Conservation (phyloP, 2,329 filamentous ascomycete species). For the Sporothrix curviconia region DNA sequence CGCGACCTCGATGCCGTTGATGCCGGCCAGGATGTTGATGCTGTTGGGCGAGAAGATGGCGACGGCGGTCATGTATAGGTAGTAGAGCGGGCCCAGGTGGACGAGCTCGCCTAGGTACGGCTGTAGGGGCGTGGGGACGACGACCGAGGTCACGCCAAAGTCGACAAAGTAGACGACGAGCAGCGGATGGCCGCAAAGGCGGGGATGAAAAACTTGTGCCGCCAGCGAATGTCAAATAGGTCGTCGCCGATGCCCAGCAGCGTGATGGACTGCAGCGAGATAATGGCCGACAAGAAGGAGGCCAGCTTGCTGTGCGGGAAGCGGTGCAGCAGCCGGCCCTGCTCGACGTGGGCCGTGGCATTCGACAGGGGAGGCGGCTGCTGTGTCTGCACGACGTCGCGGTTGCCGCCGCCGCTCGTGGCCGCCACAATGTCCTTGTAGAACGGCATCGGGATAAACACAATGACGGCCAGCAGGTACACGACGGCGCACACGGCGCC, state of each 20-base stretch:
- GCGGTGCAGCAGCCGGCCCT: conserved; percentile 76
- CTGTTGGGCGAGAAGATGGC: conserved; percentile 98
- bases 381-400: conserved; percentile 75
- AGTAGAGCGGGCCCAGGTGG: conserved; percentile 79
- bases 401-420: conserved; percentile 87
- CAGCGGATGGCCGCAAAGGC: conserved; percentile 85
- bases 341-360: conserved; percentile 68
- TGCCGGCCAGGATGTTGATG: conserved; percentile 99
- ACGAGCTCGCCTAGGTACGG: conserved; percentile 78
- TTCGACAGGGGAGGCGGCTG: too few relatives aligned
- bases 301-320: conserved; percentile 97
- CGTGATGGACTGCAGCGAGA: conserved; percentile 84
- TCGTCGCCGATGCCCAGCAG: conserved; percentile 93
- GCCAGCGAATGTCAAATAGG: conserved; percentile 96
- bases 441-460: conserved; percentile 94
- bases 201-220: conserved; percentile 97
- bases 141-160: conserved; percentile 93
- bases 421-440: conserved; percentile 97
- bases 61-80: conserved; percentile 91
- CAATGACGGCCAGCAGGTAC: conserved; percentile 79
- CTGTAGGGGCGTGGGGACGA: conserved; percentile 79
- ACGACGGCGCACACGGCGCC: conserved; percentile 88
- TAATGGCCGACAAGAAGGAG: conserved; percentile 87
- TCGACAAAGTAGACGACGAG: conserved; percentile 97
- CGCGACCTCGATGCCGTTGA: conserved; percentile 94